Conservation (phyloP, 345 rosid genomes). For the Lagerstroemia speciosa region DNA sequence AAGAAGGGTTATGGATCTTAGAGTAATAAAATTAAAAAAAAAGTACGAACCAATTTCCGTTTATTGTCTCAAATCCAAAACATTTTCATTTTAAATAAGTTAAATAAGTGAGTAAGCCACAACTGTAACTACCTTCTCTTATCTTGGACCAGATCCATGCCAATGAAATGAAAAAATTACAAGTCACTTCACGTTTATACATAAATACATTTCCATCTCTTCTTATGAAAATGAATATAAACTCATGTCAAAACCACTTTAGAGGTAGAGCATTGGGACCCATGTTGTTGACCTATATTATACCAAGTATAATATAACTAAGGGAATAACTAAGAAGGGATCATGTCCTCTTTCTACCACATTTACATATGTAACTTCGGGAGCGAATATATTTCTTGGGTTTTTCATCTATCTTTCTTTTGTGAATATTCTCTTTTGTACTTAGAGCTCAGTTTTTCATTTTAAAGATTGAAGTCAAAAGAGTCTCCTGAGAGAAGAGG, state of each 20-base stretch:
- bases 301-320: not conserved
- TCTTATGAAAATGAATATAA: slow-evolving; percentile 1
- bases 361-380: not conserved
- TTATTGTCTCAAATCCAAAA: no score
- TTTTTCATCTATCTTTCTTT: not conserved
- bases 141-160: no score
- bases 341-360: slow-evolving; percentile 2
- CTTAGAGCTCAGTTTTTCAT: slow-evolving; percentile 2
- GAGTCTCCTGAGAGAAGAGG: slow-evolving; percentile 1
- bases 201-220: not conserved
- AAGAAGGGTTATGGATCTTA: no score
- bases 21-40: no score
- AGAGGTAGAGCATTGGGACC: slow-evolving; percentile 1
- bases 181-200: no score
- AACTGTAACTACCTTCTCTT: no score
- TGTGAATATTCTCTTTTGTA: not conserved
- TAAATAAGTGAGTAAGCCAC: no score
- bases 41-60: no score
- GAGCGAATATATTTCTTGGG: not conserved
- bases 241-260: slow-evolving; percentile 2
- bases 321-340: not conserved
- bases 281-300: not conserved
- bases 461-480: slow-evolving; percentile 1
- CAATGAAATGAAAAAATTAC: no score
- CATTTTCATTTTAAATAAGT: no score